Evolutionary conservation across 495 filamentous ascomycete genomes (phyloP).

Genomic region (Cenococcum geophilum): DNA sequence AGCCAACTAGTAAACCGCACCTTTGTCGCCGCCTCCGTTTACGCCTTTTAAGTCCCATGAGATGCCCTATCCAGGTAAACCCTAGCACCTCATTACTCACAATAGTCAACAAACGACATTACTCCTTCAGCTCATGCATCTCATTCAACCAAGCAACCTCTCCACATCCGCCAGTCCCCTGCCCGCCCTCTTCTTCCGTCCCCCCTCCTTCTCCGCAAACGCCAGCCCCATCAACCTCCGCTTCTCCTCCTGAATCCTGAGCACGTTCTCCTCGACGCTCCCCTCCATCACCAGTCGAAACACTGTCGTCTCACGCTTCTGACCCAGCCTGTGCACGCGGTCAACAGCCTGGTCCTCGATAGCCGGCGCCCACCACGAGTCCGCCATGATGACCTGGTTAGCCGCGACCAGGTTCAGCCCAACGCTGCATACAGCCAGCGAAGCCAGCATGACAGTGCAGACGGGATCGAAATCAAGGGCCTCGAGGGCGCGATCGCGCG

Average conservation of each 20-base stretch:
- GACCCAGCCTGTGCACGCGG: slow-evolving; percentile 80
- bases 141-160: slow-evolving; percentile 41
- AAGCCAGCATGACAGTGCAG: slow-evolving; percentile 76
- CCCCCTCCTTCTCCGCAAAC: slow-evolving; percentile 37
- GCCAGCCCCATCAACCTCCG: slow-evolving; percentile 70
- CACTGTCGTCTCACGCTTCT: slow-evolving; percentile 69
- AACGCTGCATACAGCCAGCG: slow-evolving; percentile 74
- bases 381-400: slow-evolving; percentile 76
- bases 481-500: slow-evolving; percentile 64
- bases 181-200: slow-evolving; percentile 27
- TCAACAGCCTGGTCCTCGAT: slow-evolving; percentile 94
- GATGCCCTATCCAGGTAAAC: too few species aligned
- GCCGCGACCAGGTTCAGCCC: slow-evolving; percentile 86
- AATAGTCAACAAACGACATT: too few species aligned
- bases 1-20: too few species aligned
- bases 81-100: too few species aligned
- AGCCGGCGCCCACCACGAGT: slow-evolving; percentile 87
- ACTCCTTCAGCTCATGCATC: not conserved
- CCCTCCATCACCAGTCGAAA: slow-evolving; percentile 78
- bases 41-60: too few species aligned
- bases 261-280: slow-evolving; percentile 78
- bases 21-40: too few species aligned
- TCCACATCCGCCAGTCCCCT: slow-evolving; percentile 53
- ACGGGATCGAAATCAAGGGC: slow-evolving; percentile 60
- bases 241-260: slow-evolving; percentile 77